A percentile compares a stretch with the other conserved stretches of the same genome.
Evolutionary conservation across 2,329 filamentous ascomycete species (phyloP).

Genomic region (Alternaria angustiovoidea): DNA sequence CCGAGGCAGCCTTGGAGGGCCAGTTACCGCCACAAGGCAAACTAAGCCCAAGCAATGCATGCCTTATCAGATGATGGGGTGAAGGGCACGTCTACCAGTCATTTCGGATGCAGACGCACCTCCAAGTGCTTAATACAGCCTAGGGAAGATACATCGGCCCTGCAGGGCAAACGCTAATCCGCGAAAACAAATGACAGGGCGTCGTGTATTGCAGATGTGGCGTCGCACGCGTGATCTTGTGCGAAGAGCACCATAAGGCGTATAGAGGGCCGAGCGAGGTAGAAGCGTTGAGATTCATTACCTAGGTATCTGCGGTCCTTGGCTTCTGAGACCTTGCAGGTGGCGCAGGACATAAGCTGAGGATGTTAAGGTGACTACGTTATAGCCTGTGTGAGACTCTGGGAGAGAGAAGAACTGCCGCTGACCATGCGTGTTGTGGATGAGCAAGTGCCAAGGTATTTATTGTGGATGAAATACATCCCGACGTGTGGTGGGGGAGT

Average conservation of each 20-base stretch:
- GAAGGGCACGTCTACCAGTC: background rate
- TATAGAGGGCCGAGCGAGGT: background rate
- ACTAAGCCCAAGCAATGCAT: background rate
- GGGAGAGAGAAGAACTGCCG: too few species aligned
- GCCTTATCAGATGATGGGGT: background rate
- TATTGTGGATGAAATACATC: background rate
- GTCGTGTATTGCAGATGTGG: background rate
- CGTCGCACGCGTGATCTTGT: background rate
- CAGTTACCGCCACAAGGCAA: too few species aligned
- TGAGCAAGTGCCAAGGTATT: background rate
- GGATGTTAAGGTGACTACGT: background rate
- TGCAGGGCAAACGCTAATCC: background rate
- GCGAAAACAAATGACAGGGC: background rate
- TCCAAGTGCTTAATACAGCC: background rate
- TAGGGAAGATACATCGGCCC: background rate
- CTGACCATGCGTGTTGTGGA: background rate
- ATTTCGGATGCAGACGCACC: background rate
- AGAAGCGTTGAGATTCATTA: background rate
- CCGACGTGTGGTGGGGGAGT: too few species aligned
- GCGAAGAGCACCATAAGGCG: background rate
- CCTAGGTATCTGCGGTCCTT: background rate
- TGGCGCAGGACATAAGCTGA: background rate
- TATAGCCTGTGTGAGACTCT: background rate
- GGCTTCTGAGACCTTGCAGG: background rate
- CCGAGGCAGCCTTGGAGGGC: too few species aligned